Conservation (phyloP, 371 early-diverging fungal species). For the Smittium mucronatum region DNA sequence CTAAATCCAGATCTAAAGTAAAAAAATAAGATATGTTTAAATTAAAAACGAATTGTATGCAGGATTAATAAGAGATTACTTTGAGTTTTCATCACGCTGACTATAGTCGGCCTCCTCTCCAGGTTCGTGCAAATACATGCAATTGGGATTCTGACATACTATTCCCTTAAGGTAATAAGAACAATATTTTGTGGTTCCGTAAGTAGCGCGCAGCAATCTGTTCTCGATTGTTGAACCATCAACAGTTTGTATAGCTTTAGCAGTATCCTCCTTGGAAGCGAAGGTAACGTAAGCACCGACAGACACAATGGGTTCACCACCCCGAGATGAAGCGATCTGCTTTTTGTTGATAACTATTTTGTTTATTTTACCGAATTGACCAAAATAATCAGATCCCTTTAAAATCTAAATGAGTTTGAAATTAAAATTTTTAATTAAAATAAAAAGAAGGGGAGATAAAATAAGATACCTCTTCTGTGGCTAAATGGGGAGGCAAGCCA, state of each 20-base stretch:
- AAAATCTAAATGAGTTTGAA: constrained; percentile 38
- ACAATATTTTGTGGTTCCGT: constrained; percentile 96
- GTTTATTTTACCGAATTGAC: constrained; percentile 89
- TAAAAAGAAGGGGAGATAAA: not conserved
- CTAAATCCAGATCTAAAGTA: not conserved
- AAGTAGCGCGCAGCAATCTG: constrained; percentile 69
- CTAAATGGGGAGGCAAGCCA: constrained; percentile 69
- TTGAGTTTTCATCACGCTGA: constrained; percentile 45
- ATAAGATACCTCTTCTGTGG: constrained; percentile 66
- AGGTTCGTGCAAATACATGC: constrained; percentile 90
- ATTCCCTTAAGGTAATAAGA: constrained; percentile 82
- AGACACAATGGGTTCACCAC: constrained; percentile 18
- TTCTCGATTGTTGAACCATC: constrained; percentile 88
- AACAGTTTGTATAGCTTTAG: constrained; percentile 75
- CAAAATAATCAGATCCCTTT: constrained; percentile 80
- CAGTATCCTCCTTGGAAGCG: constrained; percentile 73
- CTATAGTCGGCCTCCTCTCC: constrained; percentile 75
- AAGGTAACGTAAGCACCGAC: constrained; percentile 84
- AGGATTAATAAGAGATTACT: too few species aligned
- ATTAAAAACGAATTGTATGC: too few species aligned
- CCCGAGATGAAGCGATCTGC: constrained; percentile 18
- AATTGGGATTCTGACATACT: constrained; percentile 80
- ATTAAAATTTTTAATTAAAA: not conserved
- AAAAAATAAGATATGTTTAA: not conserved
- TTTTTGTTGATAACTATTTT: constrained; percentile 65